These are phyloP conservation scores for Drechmeria coniospora DNA, from an alignment of 2,329 filamentous ascomycete genomes.

Conservation along the genomic window DNA sequence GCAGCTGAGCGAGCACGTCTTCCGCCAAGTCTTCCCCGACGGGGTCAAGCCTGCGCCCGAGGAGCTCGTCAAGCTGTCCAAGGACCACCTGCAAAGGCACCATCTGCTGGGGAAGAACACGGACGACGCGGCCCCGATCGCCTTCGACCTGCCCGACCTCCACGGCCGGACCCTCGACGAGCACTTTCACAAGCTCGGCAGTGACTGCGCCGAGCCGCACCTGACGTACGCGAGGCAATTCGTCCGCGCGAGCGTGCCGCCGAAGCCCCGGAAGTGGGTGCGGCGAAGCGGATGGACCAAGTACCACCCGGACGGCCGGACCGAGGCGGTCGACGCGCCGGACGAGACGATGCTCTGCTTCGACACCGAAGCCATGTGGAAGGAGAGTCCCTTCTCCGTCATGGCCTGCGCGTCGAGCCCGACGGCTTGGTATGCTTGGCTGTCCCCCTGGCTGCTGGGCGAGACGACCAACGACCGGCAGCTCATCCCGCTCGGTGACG, in stretches of 20 bases:
- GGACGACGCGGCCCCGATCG: constrained; percentile 59
- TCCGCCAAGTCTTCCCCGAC: constrained; percentile 64
- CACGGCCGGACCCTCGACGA: constrained; percentile 76
- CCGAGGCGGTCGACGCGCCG: constrained; percentile 58
- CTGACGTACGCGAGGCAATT: constrained; percentile 62
- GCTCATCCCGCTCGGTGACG: constrained; percentile 74
- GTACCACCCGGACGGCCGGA: constrained; percentile 59
- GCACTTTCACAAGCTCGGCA: constrained; percentile 79
- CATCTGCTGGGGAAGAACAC: constrained; percentile 83
- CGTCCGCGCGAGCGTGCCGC: constrained; percentile 42
- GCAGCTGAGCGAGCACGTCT: constrained; percentile 73
- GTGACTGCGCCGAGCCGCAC: constrained; percentile 77
- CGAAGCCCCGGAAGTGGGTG: constrained; percentile 56
- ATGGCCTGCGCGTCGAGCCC: constrained; percentile 92
- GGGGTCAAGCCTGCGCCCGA: constrained; percentile 40
- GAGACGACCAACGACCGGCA: constrained; percentile 67
- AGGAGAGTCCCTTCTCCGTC: constrained; percentile 78
- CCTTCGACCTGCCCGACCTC: constrained; percentile 69
- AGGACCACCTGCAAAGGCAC: constrained; percentile 70
- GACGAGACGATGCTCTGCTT: constrained; percentile 76
- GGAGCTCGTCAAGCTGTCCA: constrained; percentile 65
- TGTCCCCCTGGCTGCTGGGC: constrained; percentile 85
- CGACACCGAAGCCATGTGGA: constrained; percentile 95
- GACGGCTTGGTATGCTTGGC: constrained; percentile 90
- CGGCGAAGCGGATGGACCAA: constrained; percentile 83